Conservation (phyloP, 2,329 filamentous ascomycete species). For the Colletotrichum cuscutae region DNA sequence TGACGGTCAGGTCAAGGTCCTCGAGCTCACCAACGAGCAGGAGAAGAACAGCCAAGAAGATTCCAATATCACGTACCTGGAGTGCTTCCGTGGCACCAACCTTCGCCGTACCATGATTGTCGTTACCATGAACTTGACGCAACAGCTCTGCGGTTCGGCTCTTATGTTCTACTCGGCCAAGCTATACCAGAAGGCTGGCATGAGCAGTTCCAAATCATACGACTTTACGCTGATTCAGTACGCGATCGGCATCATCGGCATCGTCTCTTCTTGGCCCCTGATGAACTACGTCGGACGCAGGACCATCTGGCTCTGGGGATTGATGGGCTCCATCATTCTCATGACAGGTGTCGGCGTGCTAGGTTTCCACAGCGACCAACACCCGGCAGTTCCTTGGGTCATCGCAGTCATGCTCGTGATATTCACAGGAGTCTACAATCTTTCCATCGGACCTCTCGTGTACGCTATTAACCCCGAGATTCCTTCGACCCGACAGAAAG, state of each 20-base stretch:
- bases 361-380: slow-evolving; percentile 39
- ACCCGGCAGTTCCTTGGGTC: slow-evolving; percentile 41
- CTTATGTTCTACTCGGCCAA: slow-evolving; percentile 65
- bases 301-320: slow-evolving; percentile 53
- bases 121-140: slow-evolving; percentile 63
- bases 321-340: slow-evolving; percentile 46
- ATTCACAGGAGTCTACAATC: slow-evolving; percentile 53
- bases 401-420: slow-evolving; percentile 50
- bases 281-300: slow-evolving; percentile 53
- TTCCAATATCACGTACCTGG: slow-evolving; percentile 42
- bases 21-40: slow-evolving; percentile 49
- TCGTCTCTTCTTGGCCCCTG: slow-evolving; percentile 54
- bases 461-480: slow-evolving; percentile 57
- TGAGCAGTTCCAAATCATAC: slow-evolving; percentile 52
- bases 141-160: slow-evolving; percentile 62
- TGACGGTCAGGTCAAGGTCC: slow-evolving; percentile 48
- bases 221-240: slow-evolving; percentile 55
- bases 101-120: slow-evolving; percentile 50
- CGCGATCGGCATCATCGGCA: slow-evolving; percentile 54
- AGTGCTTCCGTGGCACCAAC: slow-evolving; percentile 47
- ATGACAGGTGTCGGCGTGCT: slow-evolving; percentile 49
- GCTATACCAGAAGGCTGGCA: slow-evolving; percentile 60
- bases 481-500: slow-evolving; percentile 38
- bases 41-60: slow-evolving; percentile 37
- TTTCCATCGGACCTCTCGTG: slow-evolving; percentile 50